Percentiles rank a stretch among this genome's conserved stretches.
Conservation (phyloP, 2,329 filamentous ascomycete species). For the Verticillium zaregamsianum region DNA sequence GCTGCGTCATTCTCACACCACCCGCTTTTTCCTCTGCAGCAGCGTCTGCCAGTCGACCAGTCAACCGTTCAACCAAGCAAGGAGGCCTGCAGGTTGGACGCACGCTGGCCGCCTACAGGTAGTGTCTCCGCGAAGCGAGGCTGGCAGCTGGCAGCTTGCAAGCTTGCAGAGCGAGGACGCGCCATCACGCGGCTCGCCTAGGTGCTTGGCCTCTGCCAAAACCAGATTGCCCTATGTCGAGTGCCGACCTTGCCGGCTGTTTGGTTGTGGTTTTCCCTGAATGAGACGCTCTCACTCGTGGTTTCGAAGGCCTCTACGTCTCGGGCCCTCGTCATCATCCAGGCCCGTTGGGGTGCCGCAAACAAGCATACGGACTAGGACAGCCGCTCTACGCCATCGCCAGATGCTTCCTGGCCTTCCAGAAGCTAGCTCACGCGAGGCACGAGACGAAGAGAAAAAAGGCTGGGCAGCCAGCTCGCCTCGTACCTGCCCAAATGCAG, state of each 20-base stretch:
- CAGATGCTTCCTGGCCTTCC: background rate
- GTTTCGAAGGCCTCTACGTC: too few relatives aligned
- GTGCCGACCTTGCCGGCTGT: background rate
- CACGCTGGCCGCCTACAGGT: too few relatives aligned
- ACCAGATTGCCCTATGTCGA: background rate
- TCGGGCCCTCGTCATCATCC: too few relatives aligned
- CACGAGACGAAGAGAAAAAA: background rate
- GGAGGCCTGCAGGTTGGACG: background rate
- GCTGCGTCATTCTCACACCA: conserved; percentile 4
- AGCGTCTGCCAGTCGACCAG: background rate
- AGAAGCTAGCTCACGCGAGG: background rate
- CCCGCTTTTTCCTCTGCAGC: background rate
- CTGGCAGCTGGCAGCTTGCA: background rate
- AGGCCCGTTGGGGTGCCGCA: too few relatives aligned
- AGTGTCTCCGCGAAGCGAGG: background rate
- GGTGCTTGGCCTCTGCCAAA: too few relatives aligned
- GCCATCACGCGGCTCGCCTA: too few relatives aligned
- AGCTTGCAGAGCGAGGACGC: background rate
- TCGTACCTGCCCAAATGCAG: background rate
- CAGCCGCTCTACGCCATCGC: too few relatives aligned
- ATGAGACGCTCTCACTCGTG: too few relatives aligned
- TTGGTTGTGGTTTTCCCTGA: too few relatives aligned
- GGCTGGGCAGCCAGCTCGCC: background rate
- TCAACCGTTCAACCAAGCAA: background rate
- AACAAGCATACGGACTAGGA: too few relatives aligned